phyloP scores from a whole-genome alignment of 495 filamentous ascomycete species.

The Talaromyces wortmannii region DNA sequence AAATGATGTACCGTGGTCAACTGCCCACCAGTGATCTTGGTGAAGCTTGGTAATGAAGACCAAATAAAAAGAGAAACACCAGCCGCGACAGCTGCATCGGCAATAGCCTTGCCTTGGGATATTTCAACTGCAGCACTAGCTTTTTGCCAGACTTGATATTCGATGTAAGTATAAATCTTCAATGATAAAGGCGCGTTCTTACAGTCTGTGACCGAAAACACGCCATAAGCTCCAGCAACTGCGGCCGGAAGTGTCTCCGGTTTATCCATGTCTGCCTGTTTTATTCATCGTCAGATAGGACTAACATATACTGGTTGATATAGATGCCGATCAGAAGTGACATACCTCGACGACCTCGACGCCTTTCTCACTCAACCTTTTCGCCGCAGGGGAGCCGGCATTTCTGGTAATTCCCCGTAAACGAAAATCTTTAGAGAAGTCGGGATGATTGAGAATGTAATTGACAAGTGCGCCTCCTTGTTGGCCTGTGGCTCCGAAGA shows the following conservation, averaged over 20 bases:
- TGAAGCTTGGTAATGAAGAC: conserved; percentile 13
- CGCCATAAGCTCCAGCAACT: conserved; percentile 21
- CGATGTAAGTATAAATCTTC: too few species aligned
- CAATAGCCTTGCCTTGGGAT: conserved; percentile 48
- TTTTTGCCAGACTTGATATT: not conserved
- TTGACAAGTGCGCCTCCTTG: conserved; percentile 53
- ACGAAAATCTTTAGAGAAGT: conserved; percentile 33
- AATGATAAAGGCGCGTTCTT: not conserved
- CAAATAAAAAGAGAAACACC: conserved; percentile 16
- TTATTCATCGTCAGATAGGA: not conserved
- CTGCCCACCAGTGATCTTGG: conserved; percentile 8
- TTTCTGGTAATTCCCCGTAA: conserved; percentile 52
- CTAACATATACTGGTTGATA: too few species aligned
- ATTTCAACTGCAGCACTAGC: conserved; percentile 25
- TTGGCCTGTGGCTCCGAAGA: conserved; percentile 59
- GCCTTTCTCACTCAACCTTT: conserved; percentile 17
- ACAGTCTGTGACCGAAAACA: conserved; percentile 24
- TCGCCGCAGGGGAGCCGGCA: conserved; percentile 30
- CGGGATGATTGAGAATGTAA: conserved; percentile 36
- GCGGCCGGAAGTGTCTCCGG: conserved; percentile 15
- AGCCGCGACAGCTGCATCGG: conserved; percentile 32
- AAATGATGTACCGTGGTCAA: conserved; percentile 15
- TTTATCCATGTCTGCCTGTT: conserved; percentile 30
- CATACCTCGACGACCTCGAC: conserved; percentile 33
- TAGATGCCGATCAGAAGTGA: not conserved